phyloP scores from a whole-genome alignment of 129 eudicot genomes.

The Chrysanthemum lavandulifolium region DNA sequence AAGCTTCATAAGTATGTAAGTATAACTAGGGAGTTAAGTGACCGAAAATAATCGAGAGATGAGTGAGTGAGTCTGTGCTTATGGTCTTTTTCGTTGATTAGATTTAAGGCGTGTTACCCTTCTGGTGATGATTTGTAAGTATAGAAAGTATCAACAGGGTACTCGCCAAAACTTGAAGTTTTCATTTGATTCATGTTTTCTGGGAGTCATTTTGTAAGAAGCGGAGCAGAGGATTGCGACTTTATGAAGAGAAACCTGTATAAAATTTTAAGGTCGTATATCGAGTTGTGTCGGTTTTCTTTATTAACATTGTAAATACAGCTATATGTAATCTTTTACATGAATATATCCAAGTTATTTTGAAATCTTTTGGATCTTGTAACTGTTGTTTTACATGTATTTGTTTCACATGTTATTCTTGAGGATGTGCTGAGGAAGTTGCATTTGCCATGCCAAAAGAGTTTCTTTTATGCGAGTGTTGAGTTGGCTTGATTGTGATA shows the following conservation, averaged over 20 bases:
- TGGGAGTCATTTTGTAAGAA: slow-evolving; percentile 33
- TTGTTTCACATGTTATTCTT: not conserved
- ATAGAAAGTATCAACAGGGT: slow-evolving; percentile 38
- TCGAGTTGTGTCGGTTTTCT: slow-evolving; percentile 38
- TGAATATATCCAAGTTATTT: not conserved
- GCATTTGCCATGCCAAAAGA: not conserved
- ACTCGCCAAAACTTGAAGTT: slow-evolving; percentile 18
- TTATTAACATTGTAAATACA: slow-evolving; percentile 35
- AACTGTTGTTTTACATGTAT: too few relatives aligned
- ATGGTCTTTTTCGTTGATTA: slow-evolving; percentile 17
- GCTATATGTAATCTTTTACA: slow-evolving; percentile 9
- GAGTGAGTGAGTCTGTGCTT: slow-evolving; percentile 16
- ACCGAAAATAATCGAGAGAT: slow-evolving; percentile 20
- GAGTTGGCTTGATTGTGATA: not conserved
- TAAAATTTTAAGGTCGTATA: slow-evolving; percentile 32
- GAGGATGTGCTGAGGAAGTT: not conserved
- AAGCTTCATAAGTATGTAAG: slow-evolving; percentile 17
- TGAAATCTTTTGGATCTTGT: not conserved
- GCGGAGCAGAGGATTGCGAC: slow-evolving; percentile 32
- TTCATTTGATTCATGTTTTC: slow-evolving; percentile 24
- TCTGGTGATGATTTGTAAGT: slow-evolving; percentile 52
- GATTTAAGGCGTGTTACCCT: slow-evolving; percentile 26
- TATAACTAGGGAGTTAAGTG: slow-evolving; percentile 27
- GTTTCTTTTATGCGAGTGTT: not conserved
- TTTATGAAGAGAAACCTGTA: slow-evolving; percentile 47